phyloP scores from a whole-genome alignment of 768 basidiomycete genomes.

The Pleurotus citrinopileatus region DNA sequence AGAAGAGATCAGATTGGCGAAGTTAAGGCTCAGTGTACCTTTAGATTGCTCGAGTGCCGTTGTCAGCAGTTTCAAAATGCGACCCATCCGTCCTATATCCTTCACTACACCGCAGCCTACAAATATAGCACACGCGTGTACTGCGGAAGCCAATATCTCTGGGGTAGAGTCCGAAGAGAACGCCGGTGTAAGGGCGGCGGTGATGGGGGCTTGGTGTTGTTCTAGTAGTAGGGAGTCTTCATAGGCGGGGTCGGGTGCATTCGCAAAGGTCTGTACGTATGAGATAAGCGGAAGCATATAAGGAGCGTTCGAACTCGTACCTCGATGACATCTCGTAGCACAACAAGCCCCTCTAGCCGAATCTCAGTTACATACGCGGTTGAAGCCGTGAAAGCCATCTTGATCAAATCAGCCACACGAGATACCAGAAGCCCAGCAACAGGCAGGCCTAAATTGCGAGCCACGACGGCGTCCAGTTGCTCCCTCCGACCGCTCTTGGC shows the following conservation, averaged over 20 bases:
- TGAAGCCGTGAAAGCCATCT: conserved; percentile 97
- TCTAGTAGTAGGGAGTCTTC: conserved; percentile 88
- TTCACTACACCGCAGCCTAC: conserved; percentile 94
- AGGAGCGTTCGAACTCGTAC: too few relatives aligned
- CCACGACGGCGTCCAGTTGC: conserved; percentile 78
- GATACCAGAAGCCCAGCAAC: conserved; percentile 70
- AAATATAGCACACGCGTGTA: conserved; percentile 92
- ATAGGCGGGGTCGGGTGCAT: conserved; percentile 88
- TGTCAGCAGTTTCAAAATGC: conserved; percentile 87
- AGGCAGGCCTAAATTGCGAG: conserved; percentile 56
- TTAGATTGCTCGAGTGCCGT: conserved; percentile 87
- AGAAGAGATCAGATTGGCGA: not conserved
- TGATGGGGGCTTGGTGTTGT: conserved; percentile 97
- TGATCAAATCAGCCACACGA: conserved; percentile 89
- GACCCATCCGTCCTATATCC: conserved; percentile 88
- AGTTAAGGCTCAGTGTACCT: conserved; percentile 42
- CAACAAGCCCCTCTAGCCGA: conserved; percentile 83
- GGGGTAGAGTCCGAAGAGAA: conserved; percentile 95
- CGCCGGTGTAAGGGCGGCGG: conserved; percentile 93
- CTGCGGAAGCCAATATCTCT: conserved; percentile 89
- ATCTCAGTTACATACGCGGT: conserved; percentile 97
- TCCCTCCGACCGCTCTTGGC: conserved; percentile 71
- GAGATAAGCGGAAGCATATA: too few relatives aligned
- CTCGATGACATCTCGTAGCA: conserved; percentile 90
- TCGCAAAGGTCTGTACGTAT: conserved; percentile 71